These are phyloP conservation scores for Histomonas meleagridis DNA, from an alignment of 208 protist species.

Conservation along the genomic window DNA sequence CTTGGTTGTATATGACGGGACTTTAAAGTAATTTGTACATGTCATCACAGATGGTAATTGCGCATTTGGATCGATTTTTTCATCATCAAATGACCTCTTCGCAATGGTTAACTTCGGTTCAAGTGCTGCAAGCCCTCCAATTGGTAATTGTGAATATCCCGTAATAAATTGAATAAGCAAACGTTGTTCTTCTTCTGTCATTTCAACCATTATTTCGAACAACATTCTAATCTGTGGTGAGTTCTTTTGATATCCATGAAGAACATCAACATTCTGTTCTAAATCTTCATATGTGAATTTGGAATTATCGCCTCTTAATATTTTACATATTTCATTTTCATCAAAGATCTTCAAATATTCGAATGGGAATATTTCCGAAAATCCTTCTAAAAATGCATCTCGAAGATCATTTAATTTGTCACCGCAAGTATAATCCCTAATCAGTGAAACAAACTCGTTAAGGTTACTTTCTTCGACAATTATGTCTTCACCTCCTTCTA, in stretches of 20 bases:
- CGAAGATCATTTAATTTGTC: background rate
- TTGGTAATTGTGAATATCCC: background rate
- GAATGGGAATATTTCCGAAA: background rate
- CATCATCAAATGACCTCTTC: background rate
- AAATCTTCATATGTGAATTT: background rate
- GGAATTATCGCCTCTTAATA: background rate
- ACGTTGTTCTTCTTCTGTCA: background rate
- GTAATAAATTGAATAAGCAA: background rate
- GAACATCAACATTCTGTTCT: background rate
- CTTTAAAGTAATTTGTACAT: slow-evolving; percentile 30
- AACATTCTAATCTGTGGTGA: background rate
- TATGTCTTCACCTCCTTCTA: background rate
- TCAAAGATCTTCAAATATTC: background rate
- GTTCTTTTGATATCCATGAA: background rate
- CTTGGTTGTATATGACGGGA: background rate
- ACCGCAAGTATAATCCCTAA: background rate
- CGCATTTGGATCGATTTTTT: background rate
- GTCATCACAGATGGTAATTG: background rate
- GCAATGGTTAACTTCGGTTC: background rate
- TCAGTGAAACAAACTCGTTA: background rate
- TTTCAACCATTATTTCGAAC: background rate
- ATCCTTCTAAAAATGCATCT: background rate
- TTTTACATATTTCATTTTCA: background rate
- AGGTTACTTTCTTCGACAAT: background rate
- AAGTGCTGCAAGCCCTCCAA: background rate